phyloP scores from a whole-genome alignment of 768 basidiomycete species.

The Chlorophyllum brunneum region DNA sequence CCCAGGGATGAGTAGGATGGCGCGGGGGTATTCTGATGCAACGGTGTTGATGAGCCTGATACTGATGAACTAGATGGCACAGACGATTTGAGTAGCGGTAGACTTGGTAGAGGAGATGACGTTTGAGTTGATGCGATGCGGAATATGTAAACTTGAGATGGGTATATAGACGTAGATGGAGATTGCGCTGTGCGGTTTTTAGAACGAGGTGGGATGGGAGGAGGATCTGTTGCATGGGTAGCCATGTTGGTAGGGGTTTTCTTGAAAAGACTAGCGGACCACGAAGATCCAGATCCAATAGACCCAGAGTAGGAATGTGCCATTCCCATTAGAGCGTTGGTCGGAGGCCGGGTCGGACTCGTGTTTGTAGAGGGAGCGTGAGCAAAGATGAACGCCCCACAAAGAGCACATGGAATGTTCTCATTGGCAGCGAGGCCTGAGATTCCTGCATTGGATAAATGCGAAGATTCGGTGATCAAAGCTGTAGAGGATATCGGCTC shows the following conservation, averaged over 20 bases:
- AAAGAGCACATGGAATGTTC: conserved; percentile 75
- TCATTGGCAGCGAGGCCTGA: conserved; percentile 40
- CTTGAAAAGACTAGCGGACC: conserved; percentile 60
- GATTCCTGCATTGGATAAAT: conserved; percentile 36
- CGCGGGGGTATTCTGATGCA: conserved; percentile 16
- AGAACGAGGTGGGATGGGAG: conserved; percentile 31
- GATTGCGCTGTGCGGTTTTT: conserved; percentile 19
- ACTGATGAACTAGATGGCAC: conserved; percentile 21
- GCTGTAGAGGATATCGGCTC: conserved; percentile 73
- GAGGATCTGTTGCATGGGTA: conserved; percentile 11
- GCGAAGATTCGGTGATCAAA: conserved; percentile 52
- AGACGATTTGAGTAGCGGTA: conserved; percentile 31
- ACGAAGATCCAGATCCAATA: conserved; percentile 30
- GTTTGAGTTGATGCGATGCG: conserved; percentile 42
- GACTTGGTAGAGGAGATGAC: conserved; percentile 26
- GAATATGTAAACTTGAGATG: conserved; percentile 63
- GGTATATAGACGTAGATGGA: conserved; percentile 27
- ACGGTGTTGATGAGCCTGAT: conserved; percentile 16
- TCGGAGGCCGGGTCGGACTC: conserved; percentile 24
- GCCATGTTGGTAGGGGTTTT: conserved; percentile 25
- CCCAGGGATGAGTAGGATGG: background rate
- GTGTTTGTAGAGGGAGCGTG: conserved; percentile 27
- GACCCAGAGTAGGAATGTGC: conserved; percentile 28
- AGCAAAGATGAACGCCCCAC: conserved; percentile 54
- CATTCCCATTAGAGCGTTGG: conserved; percentile 27